Evolutionary conservation across 2,329 filamentous ascomycete species (phyloP).

Genomic region (Penicillium olsonii): DNA sequence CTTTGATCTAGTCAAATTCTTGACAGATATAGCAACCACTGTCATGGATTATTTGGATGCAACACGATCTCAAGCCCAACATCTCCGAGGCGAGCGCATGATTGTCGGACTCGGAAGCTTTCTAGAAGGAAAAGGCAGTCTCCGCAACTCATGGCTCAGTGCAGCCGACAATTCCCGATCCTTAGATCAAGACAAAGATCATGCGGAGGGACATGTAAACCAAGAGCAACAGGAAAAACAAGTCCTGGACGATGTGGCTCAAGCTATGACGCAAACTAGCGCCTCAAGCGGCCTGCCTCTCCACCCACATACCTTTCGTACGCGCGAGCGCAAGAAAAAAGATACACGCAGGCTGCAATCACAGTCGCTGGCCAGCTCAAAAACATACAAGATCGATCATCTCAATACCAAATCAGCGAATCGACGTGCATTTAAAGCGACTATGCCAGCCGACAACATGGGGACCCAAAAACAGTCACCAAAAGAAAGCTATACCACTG

Average conservation of each 20-base stretch:
- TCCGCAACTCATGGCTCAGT: slow-evolving; percentile 17
- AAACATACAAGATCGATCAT: no score
- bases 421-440: no score
- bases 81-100: slow-evolving; percentile 54
- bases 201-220: slow-evolving; percentile 12
- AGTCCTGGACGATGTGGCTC: no score
- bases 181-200: neutral
- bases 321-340: no score
- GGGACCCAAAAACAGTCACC: slow-evolving; percentile 7
- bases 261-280: no score
- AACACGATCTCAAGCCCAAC: slow-evolving; percentile 51
- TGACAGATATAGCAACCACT: slow-evolving; percentile 54
- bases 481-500: slow-evolving; percentile 3
- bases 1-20: neutral
- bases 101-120: slow-evolving; percentile 55
- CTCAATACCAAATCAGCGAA: no score
- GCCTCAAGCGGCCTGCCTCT: no score
- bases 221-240: slow-evolving; percentile 15
- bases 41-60: slow-evolving; percentile 61
- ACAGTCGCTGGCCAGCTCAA: no score
- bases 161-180: neutral
- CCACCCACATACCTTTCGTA: no score
- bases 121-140: slow-evolving; percentile 45
- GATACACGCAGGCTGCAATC: no score
- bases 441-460: no score